phyloP scores from a whole-genome alignment of 441 rosid genomes.

The Adansonia madagascariensis region DNA sequence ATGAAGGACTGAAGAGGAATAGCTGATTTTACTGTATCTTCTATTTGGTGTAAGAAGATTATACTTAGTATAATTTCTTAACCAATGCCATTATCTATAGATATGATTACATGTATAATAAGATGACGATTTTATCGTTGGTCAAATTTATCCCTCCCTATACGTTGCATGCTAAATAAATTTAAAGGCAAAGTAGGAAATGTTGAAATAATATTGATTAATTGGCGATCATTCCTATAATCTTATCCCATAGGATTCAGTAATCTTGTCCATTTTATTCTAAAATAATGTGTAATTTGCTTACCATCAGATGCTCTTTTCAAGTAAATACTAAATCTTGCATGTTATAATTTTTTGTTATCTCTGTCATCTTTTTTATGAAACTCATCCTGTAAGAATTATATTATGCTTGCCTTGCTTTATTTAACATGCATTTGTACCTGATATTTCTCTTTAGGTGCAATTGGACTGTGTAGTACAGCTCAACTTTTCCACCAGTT shows the following conservation, averaged over 20 bases:
- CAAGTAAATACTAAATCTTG: neutral
- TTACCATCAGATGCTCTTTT: neutral
- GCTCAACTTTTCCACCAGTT: constrained; percentile 7
- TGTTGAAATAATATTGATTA: neutral
- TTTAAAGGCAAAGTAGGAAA: neutral
- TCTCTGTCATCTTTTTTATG: neutral
- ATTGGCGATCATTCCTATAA: neutral
- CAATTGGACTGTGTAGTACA: neutral
- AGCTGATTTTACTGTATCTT: neutral
- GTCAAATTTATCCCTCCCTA: neutral
- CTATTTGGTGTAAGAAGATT: neutral
- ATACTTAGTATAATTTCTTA: neutral
- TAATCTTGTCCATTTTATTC: constrained; percentile 5
- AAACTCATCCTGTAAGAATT: neutral
- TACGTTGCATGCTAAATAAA: neutral
- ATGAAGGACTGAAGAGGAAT: neutral
- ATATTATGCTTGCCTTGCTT: neutral
- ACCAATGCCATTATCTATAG: neutral
- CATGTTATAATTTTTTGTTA: neutral
- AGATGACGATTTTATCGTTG: neutral
- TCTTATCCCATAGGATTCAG: neutral
- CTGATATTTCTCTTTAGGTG: constrained; percentile 7
- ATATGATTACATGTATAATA: neutral
- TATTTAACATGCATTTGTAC: constrained; percentile 12
- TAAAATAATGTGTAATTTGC: neutral